Conservation (phyloP, 2,329 filamentous ascomycete species). For the Trichophyton benhamiae region DNA sequence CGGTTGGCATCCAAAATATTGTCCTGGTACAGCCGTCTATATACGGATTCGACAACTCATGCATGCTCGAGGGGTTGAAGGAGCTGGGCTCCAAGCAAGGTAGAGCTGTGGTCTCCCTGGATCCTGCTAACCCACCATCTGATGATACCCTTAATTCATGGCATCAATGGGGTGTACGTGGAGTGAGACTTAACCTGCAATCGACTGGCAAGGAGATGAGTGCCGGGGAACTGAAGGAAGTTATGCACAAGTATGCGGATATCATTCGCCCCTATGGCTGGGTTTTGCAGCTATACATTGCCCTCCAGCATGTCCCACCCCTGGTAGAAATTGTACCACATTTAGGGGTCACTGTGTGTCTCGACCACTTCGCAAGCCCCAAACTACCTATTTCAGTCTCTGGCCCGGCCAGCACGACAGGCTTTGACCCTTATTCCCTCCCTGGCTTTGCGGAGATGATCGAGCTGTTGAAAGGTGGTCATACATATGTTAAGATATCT, state of each 20-base stretch:
- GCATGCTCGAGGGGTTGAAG: constrained; percentile 43
- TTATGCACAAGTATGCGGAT: constrained; percentile 39
- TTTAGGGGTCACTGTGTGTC: constrained; percentile 42
- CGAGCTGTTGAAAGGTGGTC: constrained; percentile 35
- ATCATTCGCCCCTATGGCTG: constrained; percentile 41
- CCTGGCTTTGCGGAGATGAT: constrained; percentile 41
- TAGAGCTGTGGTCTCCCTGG: constrained; percentile 46
- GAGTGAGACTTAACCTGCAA: constrained; percentile 48
- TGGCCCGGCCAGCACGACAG: constrained; percentile 10
- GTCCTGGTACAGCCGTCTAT: constrained; percentile 52
- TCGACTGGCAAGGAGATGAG: constrained; percentile 37
- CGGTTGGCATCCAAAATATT: constrained; percentile 40
- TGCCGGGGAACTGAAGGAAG: constrained; percentile 30
- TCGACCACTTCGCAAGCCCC: constrained; percentile 50
- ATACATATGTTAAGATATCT: constrained; percentile 47
- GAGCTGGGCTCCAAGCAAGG: constrained; percentile 39
- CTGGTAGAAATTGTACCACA: constrained; percentile 39
- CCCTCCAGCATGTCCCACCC: constrained; percentile 38
- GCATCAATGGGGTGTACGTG: constrained; percentile 47
- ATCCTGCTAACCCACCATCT: constrained; percentile 32
- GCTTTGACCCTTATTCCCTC: constrained; percentile 34
- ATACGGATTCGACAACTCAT: constrained; percentile 50
- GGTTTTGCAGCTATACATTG: constrained; percentile 48
- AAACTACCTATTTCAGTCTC: constrained; percentile 20
- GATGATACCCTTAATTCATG: constrained; percentile 38